Conservation (phyloP, 257 asterid genomes). For the Nicotiana tabacum region DNA sequence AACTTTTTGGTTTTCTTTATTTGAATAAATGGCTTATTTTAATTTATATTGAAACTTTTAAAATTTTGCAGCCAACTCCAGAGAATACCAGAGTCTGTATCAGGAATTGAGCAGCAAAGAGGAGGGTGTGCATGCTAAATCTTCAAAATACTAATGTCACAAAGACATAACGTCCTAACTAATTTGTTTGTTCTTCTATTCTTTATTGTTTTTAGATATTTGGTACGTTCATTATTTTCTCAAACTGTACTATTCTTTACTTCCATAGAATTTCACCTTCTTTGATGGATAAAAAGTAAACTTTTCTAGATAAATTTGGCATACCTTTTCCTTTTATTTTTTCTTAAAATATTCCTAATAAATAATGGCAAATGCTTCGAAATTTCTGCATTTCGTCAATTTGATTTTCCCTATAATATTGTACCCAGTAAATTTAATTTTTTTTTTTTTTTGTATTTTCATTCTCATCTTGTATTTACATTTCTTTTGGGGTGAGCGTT, state of each 20-base stretch:
- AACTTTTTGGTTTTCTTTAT: too few species aligned
- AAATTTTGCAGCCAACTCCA: slow-evolving; percentile 47
- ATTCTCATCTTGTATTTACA: background rate
- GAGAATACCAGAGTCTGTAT: slow-evolving; percentile 49
- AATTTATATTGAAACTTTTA: background rate
- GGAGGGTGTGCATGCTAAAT: slow-evolving; percentile 63
- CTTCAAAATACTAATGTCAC: background rate
- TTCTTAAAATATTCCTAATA: background rate
- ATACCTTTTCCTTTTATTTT: background rate
- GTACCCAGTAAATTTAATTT: background rate
- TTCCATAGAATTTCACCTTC: background rate
- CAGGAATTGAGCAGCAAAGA: slow-evolving; percentile 56
- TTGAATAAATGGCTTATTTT: too few species aligned
- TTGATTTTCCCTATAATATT: background rate
- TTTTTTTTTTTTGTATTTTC: too few species aligned
- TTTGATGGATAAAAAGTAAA: background rate
- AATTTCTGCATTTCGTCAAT: background rate
- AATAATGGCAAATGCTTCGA: background rate
- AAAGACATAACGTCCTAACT: background rate
- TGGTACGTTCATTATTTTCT: background rate
- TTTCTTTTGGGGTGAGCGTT: background rate
- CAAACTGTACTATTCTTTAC: background rate
- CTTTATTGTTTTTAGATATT: slow-evolving; percentile 5
- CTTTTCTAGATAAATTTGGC: background rate
- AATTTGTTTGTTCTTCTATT: background rate